Evolutionary conservation across 345 rosid genomes (phyloP), one percentile per base, ranked within the genome.

Genomic region (Eucalyptus curtisii): DNA sequence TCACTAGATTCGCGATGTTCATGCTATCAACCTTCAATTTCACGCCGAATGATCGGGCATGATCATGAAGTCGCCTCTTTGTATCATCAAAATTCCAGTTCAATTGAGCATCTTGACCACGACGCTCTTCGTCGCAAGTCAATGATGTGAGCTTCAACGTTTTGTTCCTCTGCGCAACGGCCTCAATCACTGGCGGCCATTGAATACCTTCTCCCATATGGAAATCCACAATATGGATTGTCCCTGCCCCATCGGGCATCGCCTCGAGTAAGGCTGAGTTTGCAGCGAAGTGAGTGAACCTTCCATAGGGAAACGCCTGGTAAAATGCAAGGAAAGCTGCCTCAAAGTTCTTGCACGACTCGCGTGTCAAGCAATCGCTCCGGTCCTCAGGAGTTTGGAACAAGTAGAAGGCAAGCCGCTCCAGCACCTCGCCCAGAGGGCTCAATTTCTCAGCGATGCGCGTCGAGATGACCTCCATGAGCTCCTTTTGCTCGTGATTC

Each of bases 281-380:
- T 1, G 96, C 96, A 6, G 92, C 89, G 27, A 92, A 92, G 80
- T 95, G 97, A 64, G 96, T 94, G 44, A 93, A 92, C 79, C 93
- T 93, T 22, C 93, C 94, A 15, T 90, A 91, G 4, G 94, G 97
- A 90, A 93, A 91, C 25, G 89, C 81, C 66, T 90, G 93, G 86
- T 95, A 94, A 88, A 95, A 92, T 10, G 92, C 91, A 25, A 48
- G 86, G 91, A 92, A 93, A 49, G 94, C 94, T 3, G 87, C 80
- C 87, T 89, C 91, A 42, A 89, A 90, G 89, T 93, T 94, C 88
- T 90, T 93, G 86, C 80, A 71, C 4, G 91, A 91, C 81, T 94
- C 93, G 76, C 90, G 93, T 50, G 68, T 86, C 50, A 94, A 53
- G 87, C 89, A 93, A 86, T 88, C 48, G 24, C 88, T 87, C 86